Evolutionary conservation across 1,284 basidiomycete genomes (phyloP), one percentile per base, ranked within the genome.

Genomic region (Porodaedalea pini): DNA sequence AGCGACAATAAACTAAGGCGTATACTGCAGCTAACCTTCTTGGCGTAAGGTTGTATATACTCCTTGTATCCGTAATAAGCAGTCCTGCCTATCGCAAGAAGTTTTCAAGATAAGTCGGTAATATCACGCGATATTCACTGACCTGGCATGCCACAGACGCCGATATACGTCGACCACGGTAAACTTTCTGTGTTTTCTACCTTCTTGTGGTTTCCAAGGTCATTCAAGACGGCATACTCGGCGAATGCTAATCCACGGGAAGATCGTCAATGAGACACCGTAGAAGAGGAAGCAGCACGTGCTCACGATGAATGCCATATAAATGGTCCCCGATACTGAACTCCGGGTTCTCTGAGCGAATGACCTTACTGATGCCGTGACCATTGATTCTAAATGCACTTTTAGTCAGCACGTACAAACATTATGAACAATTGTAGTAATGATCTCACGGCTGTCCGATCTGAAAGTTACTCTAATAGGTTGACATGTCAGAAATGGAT

Each of bases 101-200:
- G n/a, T 21, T 34, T 17, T 27, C 4, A 32, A 10, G 21, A 34
- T 11, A 13, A 34, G 61, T 45, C 21, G 13, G 5, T 19, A 13
- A 52, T 57, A 58, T 48, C 61, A 27, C 8, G 11, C 34, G 27
- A 48, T 36, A 45, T 54, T 32, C 43, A 65, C 34, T 62, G 63
- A 54, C 65, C 67, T 44, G 66, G 65, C 67, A 69, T 69, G 51
- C 69, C 68, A n/a, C 62, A 61, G 7, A 65, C 64, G 19, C 68
- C 67, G 36, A 68, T 48, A 55, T 66, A 70, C 17, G 59, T 55
- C 5, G 63, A 58, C 61, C 56, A 60, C 2, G 63, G 62, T 3
- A 59, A 17, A 19, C 39, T 43, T 11, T 27, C 41, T 3, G 39
- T 21, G 7, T 61, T 61, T 13, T 63, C 45, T 10, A 64, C 49